Conservation (phyloP, 768 basidiomycete species). For the Leucocoprinus leucothites region DNA sequence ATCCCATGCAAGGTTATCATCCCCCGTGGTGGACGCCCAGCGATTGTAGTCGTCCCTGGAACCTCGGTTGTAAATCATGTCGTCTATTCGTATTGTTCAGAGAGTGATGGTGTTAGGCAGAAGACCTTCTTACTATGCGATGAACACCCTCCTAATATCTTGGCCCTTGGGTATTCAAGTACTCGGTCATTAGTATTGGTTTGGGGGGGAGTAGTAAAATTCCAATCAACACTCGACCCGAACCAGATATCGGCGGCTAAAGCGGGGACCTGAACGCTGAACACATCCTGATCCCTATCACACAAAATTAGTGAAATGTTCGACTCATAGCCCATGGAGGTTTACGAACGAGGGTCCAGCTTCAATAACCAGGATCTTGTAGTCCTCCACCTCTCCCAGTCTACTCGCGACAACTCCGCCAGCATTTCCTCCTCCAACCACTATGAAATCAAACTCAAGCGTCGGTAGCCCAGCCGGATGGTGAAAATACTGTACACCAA, state of each 20-base stretch:
- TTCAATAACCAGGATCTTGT: slow-evolving; percentile 46
- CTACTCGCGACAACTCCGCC: slow-evolving; percentile 49
- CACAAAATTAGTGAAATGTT: too few species aligned
- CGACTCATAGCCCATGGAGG: too few species aligned
- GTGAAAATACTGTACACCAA: slow-evolving; percentile 3
- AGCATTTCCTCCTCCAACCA: slow-evolving; percentile 25
- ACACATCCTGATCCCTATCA: slow-evolving; percentile 1
- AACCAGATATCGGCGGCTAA: background rate
- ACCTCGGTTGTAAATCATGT: slow-evolving; percentile 10
- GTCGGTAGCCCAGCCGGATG: background rate
- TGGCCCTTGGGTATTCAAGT: slow-evolving; percentile 23
- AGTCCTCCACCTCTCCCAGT: slow-evolving; percentile 38
- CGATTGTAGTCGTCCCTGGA: slow-evolving; percentile 9
- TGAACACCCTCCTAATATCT: slow-evolving; percentile 28
- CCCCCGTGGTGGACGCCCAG: background rate
- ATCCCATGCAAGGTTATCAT: background rate
- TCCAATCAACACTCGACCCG: slow-evolving; percentile 17
- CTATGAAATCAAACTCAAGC: slow-evolving; percentile 20
- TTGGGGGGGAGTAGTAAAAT: slow-evolving; percentile 22
- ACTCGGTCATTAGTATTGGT: slow-evolving; percentile 17
- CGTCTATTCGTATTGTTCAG: background rate
- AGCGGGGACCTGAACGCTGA: background rate
- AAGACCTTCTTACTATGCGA: slow-evolving; percentile 23
- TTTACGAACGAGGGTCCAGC: slow-evolving; percentile 31
- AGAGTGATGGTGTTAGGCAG: too few species aligned